Percentiles rank a stretch among this genome's conserved stretches.
These are phyloP conservation scores for Coffea canephora DNA, from an alignment of 257 asterid species.

Conservation along the genomic window DNA sequence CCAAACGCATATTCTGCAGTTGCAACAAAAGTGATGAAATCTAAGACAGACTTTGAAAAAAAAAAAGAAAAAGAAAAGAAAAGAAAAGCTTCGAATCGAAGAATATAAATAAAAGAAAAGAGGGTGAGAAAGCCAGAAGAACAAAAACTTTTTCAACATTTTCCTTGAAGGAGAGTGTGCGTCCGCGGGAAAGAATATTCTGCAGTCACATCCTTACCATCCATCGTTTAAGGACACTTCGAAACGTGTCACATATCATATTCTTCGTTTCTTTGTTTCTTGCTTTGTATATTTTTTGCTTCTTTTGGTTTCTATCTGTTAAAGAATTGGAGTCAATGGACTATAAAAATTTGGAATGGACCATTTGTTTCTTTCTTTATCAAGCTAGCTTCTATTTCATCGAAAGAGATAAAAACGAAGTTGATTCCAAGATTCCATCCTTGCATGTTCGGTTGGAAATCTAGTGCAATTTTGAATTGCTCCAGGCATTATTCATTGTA, in stretches of 20 bases:
- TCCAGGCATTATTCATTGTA: not conserved
- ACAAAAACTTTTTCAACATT: not conserved
- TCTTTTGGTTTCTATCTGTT: not conserved
- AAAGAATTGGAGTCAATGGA: not conserved
- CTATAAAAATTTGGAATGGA: not conserved
- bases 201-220: conserved; percentile 5
- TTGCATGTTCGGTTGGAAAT: conserved; percentile 1
- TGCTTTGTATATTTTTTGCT: not conserved
- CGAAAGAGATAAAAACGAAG: not conserved
- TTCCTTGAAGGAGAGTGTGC: not conserved
- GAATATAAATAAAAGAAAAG: not conserved
- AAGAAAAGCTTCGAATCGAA: no score
- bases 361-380: not conserved
- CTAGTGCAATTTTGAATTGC: not conserved
- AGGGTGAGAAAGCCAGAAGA: not conserved
- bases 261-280: not conserved
- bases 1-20: not conserved
- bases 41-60: not conserved
- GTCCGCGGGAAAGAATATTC: conserved; percentile 28
- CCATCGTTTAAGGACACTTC: conserved; percentile 5
- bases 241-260: conserved; percentile 6
- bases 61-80: not conserved
- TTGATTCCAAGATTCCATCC: conserved; percentile 7
- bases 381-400: not conserved
- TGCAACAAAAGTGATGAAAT: conserved; percentile 9